These are phyloP conservation scores for Curvularia sp. DNA, from an alignment of 2,329 filamentous ascomycete species.

Conservation along the genomic window DNA sequence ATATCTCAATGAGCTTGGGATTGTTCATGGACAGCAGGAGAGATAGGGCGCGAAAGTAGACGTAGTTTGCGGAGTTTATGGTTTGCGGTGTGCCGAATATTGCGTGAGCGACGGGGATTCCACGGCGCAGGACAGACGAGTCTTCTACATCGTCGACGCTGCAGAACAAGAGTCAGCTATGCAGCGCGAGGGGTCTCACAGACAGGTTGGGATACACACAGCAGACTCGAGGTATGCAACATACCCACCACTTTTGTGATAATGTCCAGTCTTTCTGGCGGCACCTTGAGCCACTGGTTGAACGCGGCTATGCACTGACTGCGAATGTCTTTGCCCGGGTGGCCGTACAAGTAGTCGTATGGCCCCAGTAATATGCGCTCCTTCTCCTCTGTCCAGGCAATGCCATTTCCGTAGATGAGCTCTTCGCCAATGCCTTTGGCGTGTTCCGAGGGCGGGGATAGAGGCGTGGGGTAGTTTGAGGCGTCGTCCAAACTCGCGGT, in stretches of 20 bases:
- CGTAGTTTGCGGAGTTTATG: conserved; percentile 89
- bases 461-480: conserved; percentile 40
- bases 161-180: conserved; percentile 1
- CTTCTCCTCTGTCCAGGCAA: conserved; percentile 74
- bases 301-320: conserved; percentile 80
- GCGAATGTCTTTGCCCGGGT: conserved; percentile 86
- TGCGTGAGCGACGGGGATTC: conserved; percentile 80
- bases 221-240: conserved; percentile 82
- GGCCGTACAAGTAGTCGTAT: conserved; percentile 78
- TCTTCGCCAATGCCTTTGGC: conserved; percentile 43
- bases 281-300: conserved; percentile 80
- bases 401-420: conserved; percentile 52
- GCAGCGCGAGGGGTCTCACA: neutral
- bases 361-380: conserved; percentile 79
- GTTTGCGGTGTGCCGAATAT: conserved; percentile 88
- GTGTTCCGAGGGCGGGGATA: conserved; percentile 37
- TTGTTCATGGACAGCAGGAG: conserved; percentile 76
- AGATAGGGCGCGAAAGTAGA: conserved; percentile 81
- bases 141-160: conserved; percentile 86
- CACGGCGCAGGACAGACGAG: conserved; percentile 75
- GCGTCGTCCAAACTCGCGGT: conserved; percentile 18
- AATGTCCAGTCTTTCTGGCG: conserved; percentile 70
- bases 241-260: conserved; percentile 83
- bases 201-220: conserved; percentile 51
- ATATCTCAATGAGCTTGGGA: conserved; percentile 71